Evolutionary conservation across 331 rosid species (phyloP).

Genomic region (Spiraea crenata): DNA sequence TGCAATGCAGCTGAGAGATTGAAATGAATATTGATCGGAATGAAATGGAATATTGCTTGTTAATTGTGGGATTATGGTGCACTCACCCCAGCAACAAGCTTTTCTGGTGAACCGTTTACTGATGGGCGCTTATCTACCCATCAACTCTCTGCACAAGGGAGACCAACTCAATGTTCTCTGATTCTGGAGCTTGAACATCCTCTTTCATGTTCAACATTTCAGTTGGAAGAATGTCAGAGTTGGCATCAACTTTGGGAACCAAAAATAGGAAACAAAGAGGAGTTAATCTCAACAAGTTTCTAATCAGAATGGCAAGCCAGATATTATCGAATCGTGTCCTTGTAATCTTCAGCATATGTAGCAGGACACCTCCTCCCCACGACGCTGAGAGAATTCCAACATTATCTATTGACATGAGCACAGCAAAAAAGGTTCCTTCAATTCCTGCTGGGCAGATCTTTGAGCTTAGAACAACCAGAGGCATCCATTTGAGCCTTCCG

Average conservation of each 20-base stretch:
- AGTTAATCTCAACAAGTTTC: conserved; percentile 63
- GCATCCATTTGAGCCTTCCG: conserved; percentile 92
- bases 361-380: conserved; percentile 89
- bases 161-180: conserved; percentile 59
- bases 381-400: conserved; percentile 75
- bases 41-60: conserved; percentile 10
- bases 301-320: conserved; percentile 82
- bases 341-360: conserved; percentile 66
- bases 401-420: conserved; percentile 94
- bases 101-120: conserved; percentile 9
- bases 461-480: conserved; percentile 90
- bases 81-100: background rate
- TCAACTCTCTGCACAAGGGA: conserved; percentile 61
- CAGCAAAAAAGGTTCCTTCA: conserved; percentile 93
- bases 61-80: conserved; percentile 2
- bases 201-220: conserved; percentile 38
- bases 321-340: conserved; percentile 63
- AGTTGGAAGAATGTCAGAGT: conserved; percentile 53
- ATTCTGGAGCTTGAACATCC: conserved; percentile 38
- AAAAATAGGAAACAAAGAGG: conserved; percentile 76
- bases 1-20: conserved; percentile 5
- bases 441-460: conserved; percentile 92
- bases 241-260: conserved; percentile 85
- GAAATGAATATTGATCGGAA: background rate
- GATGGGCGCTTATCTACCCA: conserved; percentile 32